Base-by-base conservation (phyloP, 1,139 yeast species). In the Hansenula sp. region DNA sequence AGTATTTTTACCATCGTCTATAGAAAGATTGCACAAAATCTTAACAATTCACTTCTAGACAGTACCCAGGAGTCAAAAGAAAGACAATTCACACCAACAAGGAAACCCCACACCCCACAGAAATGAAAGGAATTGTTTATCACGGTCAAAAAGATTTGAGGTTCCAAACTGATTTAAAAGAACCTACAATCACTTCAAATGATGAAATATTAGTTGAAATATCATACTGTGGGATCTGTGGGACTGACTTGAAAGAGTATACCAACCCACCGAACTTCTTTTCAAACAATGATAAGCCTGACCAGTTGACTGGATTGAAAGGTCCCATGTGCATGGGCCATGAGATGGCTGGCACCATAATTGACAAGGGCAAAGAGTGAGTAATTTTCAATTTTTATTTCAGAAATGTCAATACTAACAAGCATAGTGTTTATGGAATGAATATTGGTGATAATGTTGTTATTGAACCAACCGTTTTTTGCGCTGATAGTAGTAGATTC, bases 241-340 rank as follows among this genome's bases (percentile, higher is more conserved):
- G 81, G 10, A 63, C 76, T 1, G 81, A 76, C 52, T 59, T 76
- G 36, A 76, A 74, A 49, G 80, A 74, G 50, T 67, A 61, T 47
- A 49, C 63, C 12, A 69, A 68, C 30, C 76, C 76, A 2, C 80
- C 81, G 16, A 72, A 72, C 45, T 75, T 76, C 50, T 71, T 73
- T 55, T 58, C 58, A 4, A 41, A 51, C 25, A 59, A 60, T 38
- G 64, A 62, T 10, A 58, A 56, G 7, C 61, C 61, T 6, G 62
- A 68, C 48, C 56, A 55, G 10, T 50, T 66, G 36, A 66, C 72
- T 3, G 67, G 67, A 11, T 50, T 53, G 19, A 49, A 43, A 31
- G 47, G 60, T 13, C 75, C 74, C 4, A 52, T 64, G 39, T 61
- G 69, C 37, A 58, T 83, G 67, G 89, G 89, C 13, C 89, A 82